Evolutionary conservation across 768 basidiomycete genomes (phyloP), one percentile per base, ranked within the genome.

Genomic region (Chalciporus chontae): DNA sequence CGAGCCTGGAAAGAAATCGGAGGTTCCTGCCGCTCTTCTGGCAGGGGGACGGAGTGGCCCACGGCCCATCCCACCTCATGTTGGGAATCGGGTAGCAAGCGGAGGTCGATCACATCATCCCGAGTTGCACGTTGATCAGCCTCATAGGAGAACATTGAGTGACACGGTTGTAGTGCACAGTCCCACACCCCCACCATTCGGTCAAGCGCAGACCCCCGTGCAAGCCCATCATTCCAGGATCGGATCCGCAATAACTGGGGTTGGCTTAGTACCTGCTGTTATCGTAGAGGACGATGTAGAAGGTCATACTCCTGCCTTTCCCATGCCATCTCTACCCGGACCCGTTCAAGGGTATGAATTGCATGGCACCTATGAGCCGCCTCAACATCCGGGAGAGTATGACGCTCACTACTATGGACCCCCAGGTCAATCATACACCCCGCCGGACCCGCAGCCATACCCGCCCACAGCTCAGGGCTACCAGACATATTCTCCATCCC

Each of bases 11-110:
- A 53, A 60, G 53, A 53, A 50, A 11, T 18, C 51, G 14, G 54
- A 47, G 7, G 52, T 75, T 11, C 77, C 80, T 8, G 60, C 69
- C 1, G 64, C 72, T 27, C 69, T 80, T n/a, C 75, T 75, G 31
- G 72, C 78, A 14, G 69, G 73, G 45, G 58, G 63, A 9, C 53
- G 59, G 34, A 42, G 43, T 18, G 52, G 60, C 29, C 52, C 53
- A 11, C 50, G 66, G 50, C 47, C 65, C 32, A 45, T 42, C 40
- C 65, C 18, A 8, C 45, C 47, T 41, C 61, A 42, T 41, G 59
- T 41, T 46, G 57, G 59, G 41, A 43, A 47, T 27, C 36, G 45
- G 24, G 47, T 43, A 37, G 49, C 40, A 26, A 55, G 48, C 50
- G 42, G 15, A 26, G 53, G 40, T 34, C 58, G 23, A 21, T 44